These are phyloP conservation scores for Hyaloscypha hepaticicola DNA, from an alignment of 495 filamentous ascomycete genomes.

Conservation along the genomic window DNA sequence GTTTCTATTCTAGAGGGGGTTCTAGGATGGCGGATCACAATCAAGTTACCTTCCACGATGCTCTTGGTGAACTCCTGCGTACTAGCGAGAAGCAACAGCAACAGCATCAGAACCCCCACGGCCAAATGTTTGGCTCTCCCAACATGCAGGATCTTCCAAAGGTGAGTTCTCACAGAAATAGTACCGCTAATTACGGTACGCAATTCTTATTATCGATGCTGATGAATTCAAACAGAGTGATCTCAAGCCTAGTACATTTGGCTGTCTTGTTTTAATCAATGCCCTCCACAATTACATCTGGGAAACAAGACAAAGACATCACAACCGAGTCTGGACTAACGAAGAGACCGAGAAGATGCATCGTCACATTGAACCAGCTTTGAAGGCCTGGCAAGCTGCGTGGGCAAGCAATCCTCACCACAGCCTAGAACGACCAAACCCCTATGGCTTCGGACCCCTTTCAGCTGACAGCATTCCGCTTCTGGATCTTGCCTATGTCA, in stretches of 20 bases:
- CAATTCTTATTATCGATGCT: not conserved
- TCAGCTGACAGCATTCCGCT: conserved; percentile 93
- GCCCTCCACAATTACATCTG: conserved; percentile 98
- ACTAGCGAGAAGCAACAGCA: conserved; percentile 73
- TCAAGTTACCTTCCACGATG: conserved; percentile 67
- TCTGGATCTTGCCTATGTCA: conserved; percentile 91
- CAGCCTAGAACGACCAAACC: conserved; percentile 82
- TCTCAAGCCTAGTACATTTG: conserved; percentile 87
- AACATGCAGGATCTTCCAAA: conserved; percentile 51
- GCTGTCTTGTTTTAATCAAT: conserved; percentile 90
- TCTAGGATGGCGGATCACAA: conserved; percentile 62
- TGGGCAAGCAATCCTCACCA: conserved; percentile 89
- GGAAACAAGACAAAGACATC: conserved; percentile 91
- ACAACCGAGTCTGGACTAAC: conserved; percentile 86
- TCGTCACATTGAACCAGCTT: conserved; percentile 89
- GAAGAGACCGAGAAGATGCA: conserved; percentile 96
- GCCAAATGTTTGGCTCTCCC: conserved; percentile 46
- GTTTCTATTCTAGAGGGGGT: conserved; percentile 78
- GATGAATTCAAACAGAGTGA: conserved; percentile 43
- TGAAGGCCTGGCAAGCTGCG: conserved; percentile 92
- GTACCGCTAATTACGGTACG: not conserved
- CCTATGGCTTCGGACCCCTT: conserved; percentile 82
- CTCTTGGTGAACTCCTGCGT: conserved; percentile 76
- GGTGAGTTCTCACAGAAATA: not conserved
- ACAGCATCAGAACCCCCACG: conserved; percentile 48